Conservation (phyloP, 1,139 yeast genomes). For the Yamadazyma diospyri region DNA sequence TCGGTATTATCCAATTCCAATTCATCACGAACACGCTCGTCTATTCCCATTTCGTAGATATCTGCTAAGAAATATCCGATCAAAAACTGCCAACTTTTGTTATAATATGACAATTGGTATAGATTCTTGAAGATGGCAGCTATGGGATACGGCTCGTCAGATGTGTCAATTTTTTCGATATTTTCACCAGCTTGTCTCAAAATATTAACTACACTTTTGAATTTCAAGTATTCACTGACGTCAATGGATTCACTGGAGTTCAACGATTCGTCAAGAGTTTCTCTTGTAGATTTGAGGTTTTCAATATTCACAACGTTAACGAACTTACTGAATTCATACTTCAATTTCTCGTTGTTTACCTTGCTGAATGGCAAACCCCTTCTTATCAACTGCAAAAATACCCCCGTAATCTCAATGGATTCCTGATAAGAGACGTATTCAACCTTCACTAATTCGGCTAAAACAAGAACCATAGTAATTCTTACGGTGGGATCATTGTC, state of each 20-base stretch:
- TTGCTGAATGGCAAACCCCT: slow-evolving; percentile 16
- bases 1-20: slow-evolving; percentile 22
- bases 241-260: slow-evolving; percentile 10
- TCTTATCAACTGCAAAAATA: slow-evolving; percentile 38
- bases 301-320: slow-evolving; percentile 21
- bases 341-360: slow-evolving; percentile 27
- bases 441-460: slow-evolving; percentile 52
- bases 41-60: slow-evolving; percentile 18
- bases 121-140: slow-evolving; percentile 16
- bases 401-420: slow-evolving; percentile 36
- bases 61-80: slow-evolving; percentile 42
- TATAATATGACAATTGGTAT: slow-evolving; percentile 19
- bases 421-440: slow-evolving; percentile 66
- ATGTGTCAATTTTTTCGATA: neutral
- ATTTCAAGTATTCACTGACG: slow-evolving; percentile 27
- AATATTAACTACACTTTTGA: slow-evolving; percentile 31
- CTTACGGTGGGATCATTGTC: slow-evolving; percentile 47
- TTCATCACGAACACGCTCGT: slow-evolving; percentile 18
- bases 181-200: slow-evolving; percentile 8
- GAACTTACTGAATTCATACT: slow-evolving; percentile 31
- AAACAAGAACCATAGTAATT: slow-evolving; percentile 46
- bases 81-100: slow-evolving; percentile 27
- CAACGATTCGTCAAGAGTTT: slow-evolving; percentile 17
- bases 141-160: slow-evolving; percentile 2
- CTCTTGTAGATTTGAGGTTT: slow-evolving; percentile 15